Conservation (phyloP, 768 basidiomycete species). For the Russula sp. region DNA sequence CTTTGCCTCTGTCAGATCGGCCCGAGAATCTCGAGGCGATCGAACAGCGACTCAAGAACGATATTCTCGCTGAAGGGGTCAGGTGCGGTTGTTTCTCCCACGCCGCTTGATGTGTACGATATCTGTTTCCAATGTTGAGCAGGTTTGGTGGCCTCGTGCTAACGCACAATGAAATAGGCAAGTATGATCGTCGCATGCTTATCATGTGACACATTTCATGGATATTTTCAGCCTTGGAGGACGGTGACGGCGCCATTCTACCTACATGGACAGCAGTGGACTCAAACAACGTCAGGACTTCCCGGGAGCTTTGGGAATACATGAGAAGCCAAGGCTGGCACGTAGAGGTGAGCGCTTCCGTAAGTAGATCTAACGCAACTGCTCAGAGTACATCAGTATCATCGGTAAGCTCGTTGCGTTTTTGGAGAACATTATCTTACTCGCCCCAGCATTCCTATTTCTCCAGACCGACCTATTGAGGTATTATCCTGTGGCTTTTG, state of each 20-base stretch:
- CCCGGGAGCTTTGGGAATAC: conserved; percentile 76
- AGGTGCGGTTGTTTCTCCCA: conserved; percentile 39
- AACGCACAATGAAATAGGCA: conserved; percentile 90
- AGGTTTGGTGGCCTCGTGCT: conserved; percentile 88
- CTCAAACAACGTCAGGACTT: conserved; percentile 73
- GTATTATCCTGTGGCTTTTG: conserved; percentile 32
- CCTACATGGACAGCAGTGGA: conserved; percentile 96
- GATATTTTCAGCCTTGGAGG: conserved; percentile 39
- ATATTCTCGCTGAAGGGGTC: conserved; percentile 80
- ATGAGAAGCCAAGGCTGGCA: conserved; percentile 84
- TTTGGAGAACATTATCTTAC: conserved; percentile 7
- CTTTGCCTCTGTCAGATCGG: conserved; percentile 80
- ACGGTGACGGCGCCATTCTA: conserved; percentile 73
- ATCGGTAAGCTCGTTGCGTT: conserved; percentile 46
- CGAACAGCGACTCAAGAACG: conserved; percentile 80
- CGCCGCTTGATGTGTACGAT: not conserved
- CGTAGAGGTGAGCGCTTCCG: conserved; percentile 59
- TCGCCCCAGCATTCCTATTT: conserved; percentile 77
- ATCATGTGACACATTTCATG: not conserved
- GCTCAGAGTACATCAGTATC: conserved; percentile 44
- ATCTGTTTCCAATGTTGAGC: not conserved
- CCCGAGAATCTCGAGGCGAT: conserved; percentile 94
- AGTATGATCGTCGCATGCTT: conserved; percentile 22
- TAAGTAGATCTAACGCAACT: conserved; percentile 1
- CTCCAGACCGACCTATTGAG: conserved; percentile 87